Conservation (phyloP, 345 rosid species). For the Dipteronia sinensis region DNA sequence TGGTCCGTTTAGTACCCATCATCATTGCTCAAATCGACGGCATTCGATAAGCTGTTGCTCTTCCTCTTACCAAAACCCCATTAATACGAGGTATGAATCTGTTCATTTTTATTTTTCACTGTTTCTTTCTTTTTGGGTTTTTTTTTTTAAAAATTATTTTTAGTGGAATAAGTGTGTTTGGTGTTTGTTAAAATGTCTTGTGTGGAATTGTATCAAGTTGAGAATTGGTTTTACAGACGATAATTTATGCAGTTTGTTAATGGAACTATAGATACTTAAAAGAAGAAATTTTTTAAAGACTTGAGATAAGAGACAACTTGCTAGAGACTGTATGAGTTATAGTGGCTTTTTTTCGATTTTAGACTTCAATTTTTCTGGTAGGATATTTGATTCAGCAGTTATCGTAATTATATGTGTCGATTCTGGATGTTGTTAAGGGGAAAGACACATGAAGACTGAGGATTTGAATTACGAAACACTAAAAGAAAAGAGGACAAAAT, state of each 20-base stretch:
- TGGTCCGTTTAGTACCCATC: constrained; percentile 35
- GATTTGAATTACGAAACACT: background rate
- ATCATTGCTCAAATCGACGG: constrained; percentile 35
- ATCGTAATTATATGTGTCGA: background rate
- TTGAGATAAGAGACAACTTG: background rate
- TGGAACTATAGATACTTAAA: background rate
- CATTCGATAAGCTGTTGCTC: constrained; percentile 48
- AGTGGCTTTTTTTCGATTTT: background rate
- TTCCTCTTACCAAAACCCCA: too few species aligned
- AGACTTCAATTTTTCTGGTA: background rate
- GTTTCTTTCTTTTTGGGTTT: background rate
- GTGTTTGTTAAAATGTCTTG: constrained; percentile 49
- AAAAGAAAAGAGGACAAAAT: background rate
- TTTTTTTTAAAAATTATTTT: background rate
- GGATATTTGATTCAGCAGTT: background rate
- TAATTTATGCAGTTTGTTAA: background rate
- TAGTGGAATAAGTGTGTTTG: constrained; percentile 14
- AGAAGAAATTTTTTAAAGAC: background rate
- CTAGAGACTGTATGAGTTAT: background rate
- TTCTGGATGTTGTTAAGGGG: background rate
- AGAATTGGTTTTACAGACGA: background rate
- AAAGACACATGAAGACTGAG: background rate
- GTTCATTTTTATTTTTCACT: background rate
- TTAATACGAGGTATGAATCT: constrained; percentile 45
- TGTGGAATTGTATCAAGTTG: constrained; percentile 25